Evolutionary conservation across 2,329 filamentous ascomycete species (phyloP).

Genomic region (Amphichorda felina): DNA sequence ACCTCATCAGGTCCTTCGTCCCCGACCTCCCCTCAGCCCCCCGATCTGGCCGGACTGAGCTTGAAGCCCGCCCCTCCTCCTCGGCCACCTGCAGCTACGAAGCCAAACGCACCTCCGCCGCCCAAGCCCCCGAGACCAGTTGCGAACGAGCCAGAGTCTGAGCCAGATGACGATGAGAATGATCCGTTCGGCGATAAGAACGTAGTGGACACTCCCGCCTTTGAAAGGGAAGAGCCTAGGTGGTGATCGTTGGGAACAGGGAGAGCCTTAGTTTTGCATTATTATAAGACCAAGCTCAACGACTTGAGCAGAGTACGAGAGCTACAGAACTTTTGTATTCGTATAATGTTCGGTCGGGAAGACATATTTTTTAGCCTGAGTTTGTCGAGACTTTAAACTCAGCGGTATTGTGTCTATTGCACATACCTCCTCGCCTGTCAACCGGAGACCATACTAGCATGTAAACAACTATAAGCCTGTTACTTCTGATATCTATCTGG

Average conservation of each 20-base stretch:
- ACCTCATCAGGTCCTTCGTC: constrained; percentile 28
- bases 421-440: too few species aligned
- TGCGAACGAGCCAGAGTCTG: constrained; percentile 31
- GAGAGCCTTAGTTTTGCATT: too few species aligned
- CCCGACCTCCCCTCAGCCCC: constrained; percentile 23
- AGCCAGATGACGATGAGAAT: constrained; percentile 65
- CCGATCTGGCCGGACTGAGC: constrained; percentile 32
- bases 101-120: constrained; percentile 37
- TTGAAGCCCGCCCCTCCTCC: constrained; percentile 34
- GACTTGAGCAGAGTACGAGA: too few species aligned
- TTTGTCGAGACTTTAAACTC: too few species aligned
- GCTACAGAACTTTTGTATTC: background rate
- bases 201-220: constrained; percentile 35
- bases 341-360: background rate
- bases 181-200: constrained; percentile 82
- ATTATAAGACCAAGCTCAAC: too few species aligned
- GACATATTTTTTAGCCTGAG: background rate
- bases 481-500: too few species aligned
- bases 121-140: constrained; percentile 25
- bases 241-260: constrained; percentile 11
- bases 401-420: too few species aligned
- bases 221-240: constrained; percentile 16
- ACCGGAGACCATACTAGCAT: too few species aligned
- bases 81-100: constrained; percentile 29
- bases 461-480: too few species aligned